Percentiles rank a stretch among this genome's conserved stretches.
phyloP scores from a whole-genome alignment of 352 stramenopile species.

The Phytophthora cactorum region DNA sequence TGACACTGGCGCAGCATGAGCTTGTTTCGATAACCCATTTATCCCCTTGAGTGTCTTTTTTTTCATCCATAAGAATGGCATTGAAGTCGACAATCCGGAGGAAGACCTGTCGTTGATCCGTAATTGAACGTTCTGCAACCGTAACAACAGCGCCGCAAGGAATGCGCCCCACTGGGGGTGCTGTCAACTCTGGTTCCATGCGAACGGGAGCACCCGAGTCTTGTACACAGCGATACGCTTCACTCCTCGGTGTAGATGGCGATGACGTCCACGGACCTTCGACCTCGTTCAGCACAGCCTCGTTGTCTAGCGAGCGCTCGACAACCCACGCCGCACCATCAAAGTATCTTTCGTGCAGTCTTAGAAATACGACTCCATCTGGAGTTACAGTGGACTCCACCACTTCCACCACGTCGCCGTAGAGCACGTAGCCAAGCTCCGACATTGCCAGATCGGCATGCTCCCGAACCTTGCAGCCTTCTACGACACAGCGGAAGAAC shows the following conservation, averaged over 20 bases:
- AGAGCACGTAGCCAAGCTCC: conserved; percentile 79
- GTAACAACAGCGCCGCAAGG: conserved; percentile 59
- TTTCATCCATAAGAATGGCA: neutral
- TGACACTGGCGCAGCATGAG: conserved; percentile 78
- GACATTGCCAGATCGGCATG: conserved; percentile 56
- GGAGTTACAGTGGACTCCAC: conserved; percentile 46
- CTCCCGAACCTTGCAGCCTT: conserved; percentile 75
- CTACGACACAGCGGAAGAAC: conserved; percentile 74
- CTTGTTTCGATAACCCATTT: conserved; percentile 83
- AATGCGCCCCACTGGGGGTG: conserved; percentile 62
- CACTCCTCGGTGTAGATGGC: neutral
- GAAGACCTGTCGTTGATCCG: conserved; percentile 72
- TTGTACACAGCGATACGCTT: conserved; percentile 75
- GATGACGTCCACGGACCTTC: conserved; percentile 48
- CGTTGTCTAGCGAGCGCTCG: conserved; percentile 78
- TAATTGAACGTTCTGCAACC: conserved; percentile 63
- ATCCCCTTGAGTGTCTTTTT: neutral
- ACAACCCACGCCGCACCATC: conserved; percentile 73
- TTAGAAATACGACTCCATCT: conserved; percentile 71
- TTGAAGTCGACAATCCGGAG: conserved; percentile 38
- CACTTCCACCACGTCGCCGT: conserved; percentile 80
- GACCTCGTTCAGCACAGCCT: conserved; percentile 74
- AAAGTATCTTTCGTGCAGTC: conserved; percentile 72
- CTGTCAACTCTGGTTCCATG: conserved; percentile 59
- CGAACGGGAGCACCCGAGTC: conserved; percentile 66